Evolutionary conservation across 805 yeast species (phyloP), one percentile per base, ranked within the genome.

Genomic region (Suhomyces kilbournensis): DNA sequence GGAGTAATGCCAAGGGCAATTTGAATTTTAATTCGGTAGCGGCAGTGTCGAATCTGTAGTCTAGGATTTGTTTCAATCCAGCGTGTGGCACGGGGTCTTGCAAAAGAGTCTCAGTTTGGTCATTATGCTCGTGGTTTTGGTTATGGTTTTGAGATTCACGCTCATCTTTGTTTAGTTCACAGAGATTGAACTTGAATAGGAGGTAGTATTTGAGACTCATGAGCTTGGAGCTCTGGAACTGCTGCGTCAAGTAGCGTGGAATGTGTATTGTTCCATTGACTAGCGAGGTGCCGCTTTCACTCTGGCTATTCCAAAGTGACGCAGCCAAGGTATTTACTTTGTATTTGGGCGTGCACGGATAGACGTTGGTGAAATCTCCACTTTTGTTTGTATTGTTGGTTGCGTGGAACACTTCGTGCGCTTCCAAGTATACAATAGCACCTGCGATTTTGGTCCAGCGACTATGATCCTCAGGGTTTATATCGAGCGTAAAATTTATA

Each of bases 151-250:
- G 51, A 39, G 20, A 35, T 4, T 3, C 20, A 12, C 4, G 40
- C 10, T 34, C 53, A 5, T 53, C 50, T 32, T 40, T 20, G 15
- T 20, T 45, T 8, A 71, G 63, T n/a, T 70, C 69, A 46, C 56
- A 50, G 40, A 75, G 58, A 56, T 69, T 71, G 46, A 74, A 72
- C 53, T 69, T 67, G 52, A 74, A 71, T 20, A 71, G 72, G 43
- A 72, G 50, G 49, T 54, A 67, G 54, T 74, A 74, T 47, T 64
- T 64, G 43, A 75, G 59, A 53, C 70, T 69, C 70, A 74, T 64
- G 7, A 75, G 65, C 15, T 62, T 53, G 2, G 70, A 60, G 52
- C 72, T 61, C 58, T 69, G 75, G 57, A 75, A 74, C 48, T 72
- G 77, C 47, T 64, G 70, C 10, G 70, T 57, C 45, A 72, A 51